phyloP scores from a whole-genome alignment of 495 filamentous ascomycete genomes.

The Massariosphaeria phaeospora region DNA sequence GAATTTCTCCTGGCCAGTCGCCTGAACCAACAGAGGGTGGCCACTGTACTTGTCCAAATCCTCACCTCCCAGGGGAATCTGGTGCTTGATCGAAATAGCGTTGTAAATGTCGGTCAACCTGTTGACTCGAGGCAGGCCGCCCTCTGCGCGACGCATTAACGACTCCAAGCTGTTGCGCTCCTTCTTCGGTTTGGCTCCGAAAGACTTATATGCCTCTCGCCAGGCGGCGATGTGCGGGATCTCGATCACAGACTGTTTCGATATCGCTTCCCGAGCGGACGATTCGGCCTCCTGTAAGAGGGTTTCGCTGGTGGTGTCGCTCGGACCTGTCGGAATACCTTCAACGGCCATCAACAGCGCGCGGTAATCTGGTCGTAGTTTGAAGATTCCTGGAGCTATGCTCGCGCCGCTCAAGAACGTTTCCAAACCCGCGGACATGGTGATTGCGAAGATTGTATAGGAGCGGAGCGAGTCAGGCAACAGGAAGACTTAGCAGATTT shows the following conservation, averaged over 20 bases:
- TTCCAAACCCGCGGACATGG: neutral
- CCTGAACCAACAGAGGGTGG: conserved; percentile 34
- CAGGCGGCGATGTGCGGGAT: conserved; percentile 19
- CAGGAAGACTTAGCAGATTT: too few species aligned
- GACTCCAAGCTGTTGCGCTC: conserved; percentile 36
- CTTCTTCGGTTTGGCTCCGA: conserved; percentile 26
- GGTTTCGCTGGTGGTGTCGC: conserved; percentile 15
- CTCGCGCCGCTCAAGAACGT: conserved; percentile 1
- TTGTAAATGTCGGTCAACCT: conserved; percentile 42
- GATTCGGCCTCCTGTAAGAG: conserved; percentile 18
- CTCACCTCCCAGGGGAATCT: conserved; percentile 39
- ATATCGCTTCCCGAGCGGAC: conserved; percentile 5
- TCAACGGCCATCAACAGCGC: conserved; percentile 22
- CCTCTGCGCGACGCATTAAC: conserved; percentile 36
- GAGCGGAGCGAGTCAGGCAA: too few species aligned
- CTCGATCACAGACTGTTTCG: conserved; percentile 12
- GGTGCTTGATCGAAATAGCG: conserved; percentile 40
- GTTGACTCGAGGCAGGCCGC: conserved; percentile 38
- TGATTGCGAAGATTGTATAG: too few species aligned
- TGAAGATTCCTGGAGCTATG: conserved; percentile 16
- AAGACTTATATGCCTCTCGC: conserved; percentile 25
- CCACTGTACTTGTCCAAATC: conserved; percentile 40
- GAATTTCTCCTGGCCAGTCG: conserved; percentile 22
- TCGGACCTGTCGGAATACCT: conserved; percentile 19
- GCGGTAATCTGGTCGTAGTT: conserved; percentile 22